These are phyloP conservation scores for Talaromyces nanjingensis DNA, from an alignment of 495 filamentous ascomycete species.

Conservation along the genomic window DNA sequence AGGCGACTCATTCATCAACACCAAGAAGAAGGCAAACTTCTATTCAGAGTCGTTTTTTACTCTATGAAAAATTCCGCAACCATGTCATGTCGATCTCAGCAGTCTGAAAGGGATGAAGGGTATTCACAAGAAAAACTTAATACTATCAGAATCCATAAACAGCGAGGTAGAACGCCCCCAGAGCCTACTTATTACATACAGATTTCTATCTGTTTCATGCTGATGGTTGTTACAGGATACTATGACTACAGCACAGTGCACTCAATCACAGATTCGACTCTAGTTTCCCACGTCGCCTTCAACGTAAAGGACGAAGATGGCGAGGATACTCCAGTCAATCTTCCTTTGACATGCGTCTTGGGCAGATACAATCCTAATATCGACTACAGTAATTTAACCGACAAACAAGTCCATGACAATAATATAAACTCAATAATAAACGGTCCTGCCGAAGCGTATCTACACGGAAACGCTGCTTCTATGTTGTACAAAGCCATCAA, in stretches of 20 bases:
- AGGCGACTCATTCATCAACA: not conserved
- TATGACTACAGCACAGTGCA: constrained; percentile 5
- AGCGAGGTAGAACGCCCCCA: not conserved
- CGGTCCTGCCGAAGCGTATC: not conserved
- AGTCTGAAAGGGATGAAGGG: not conserved
- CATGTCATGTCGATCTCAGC: not conserved
- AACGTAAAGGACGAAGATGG: not conserved
- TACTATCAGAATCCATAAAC: constrained; percentile 1
- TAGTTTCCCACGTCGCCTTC: constrained; percentile 3
- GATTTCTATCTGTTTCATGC: not conserved
- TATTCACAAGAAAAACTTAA: constrained; percentile 1
- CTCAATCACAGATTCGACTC: constrained; percentile 2
- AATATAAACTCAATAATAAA: not conserved
- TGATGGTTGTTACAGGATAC: not conserved
- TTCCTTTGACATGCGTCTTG: constrained; percentile 4
- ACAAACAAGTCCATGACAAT: not conserved
- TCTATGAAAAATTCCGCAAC: too few species aligned
- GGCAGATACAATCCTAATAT: not conserved
- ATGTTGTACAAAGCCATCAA: constrained; percentile 5
- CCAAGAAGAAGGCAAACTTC: not conserved
- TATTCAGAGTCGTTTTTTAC: too few species aligned
- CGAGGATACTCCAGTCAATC: constrained; percentile 1
- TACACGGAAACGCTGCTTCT: not conserved
- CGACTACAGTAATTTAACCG: not conserved
- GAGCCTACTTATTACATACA: not conserved